Evolutionary conservation across 2,329 filamentous ascomycete species (phyloP), one percentile per base, ranked within the genome.

Genomic region (Thelonectria olida): DNA sequence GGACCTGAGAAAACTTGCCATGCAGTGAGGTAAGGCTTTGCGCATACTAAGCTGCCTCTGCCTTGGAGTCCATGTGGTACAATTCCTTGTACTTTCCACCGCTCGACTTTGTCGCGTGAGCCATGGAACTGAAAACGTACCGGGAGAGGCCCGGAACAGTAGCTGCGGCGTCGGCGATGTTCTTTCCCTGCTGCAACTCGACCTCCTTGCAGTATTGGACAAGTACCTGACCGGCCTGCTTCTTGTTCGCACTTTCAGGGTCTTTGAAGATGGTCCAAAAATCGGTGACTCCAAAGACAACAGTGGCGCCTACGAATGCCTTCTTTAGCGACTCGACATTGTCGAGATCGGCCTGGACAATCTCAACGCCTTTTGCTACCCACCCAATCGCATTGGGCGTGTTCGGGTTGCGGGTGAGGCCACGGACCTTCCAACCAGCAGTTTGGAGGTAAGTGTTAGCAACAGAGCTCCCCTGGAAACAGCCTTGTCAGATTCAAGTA

Each of bases 131-230:
- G 49, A 66, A 57, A 13, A 67, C 36, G 34, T 61, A 63, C 7
- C 63, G 54, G 13, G 58, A 48, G 9, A 67, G 41, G 2, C 31
- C 41, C n/a, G 44, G 27, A 23, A 65, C 41, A 7, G 61, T 51
- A 4, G 58, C 55, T 5, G 63, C 65, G 22, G 65, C 65, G 23
- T 63, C 61, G 3, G 79, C 82, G 27, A 88, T 83, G 60, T 88
- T 88, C 62, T 62, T 69, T 5, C 67, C 67, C 17, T 69, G 67
- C 4, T 75, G 75, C 7, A 79, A 70, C 31, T 67, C 65, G n/a
- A 54, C 44, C 20, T 67, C 65, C 51, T 62, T 63, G 9, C 45
- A 36, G 27, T 62, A 61, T 19, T 57, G 25, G 2, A 53, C 49
- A 9, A 58, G 39, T 17, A 52, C 54, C 38, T 62, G 54, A 20